Conservation (phyloP, 1,284 basidiomycete genomes). For the Cutaneotrichosporon dermatis region DNA sequence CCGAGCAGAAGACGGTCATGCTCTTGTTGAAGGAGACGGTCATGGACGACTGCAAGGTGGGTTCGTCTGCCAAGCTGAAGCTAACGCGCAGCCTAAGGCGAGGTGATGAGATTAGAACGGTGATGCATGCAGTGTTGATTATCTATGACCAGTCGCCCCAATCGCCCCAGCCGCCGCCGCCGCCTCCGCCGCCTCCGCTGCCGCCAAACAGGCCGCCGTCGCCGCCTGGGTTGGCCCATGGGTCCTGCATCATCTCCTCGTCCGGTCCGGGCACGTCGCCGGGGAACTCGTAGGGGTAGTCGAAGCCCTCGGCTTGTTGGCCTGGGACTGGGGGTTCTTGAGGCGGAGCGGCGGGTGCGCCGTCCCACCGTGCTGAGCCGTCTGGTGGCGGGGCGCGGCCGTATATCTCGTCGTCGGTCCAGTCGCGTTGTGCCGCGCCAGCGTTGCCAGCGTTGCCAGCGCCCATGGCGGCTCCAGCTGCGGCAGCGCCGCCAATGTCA, state of each 20-base stretch:
- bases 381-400: constrained; percentile 24
- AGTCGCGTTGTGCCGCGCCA: neutral
- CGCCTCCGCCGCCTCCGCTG: constrained; percentile 15
- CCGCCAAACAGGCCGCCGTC: constrained; percentile 24
- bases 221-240: constrained; percentile 12
- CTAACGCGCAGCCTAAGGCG: constrained; percentile 11
- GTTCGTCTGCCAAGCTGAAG: no score
- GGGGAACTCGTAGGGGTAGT: constrained; percentile 8
- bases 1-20: constrained; percentile 39
- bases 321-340: constrained; percentile 10
- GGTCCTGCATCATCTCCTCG: constrained; percentile 23
- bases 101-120: constrained; percentile 1
- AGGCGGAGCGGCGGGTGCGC: neutral
- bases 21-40: constrained; percentile 47
- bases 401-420: constrained; percentile 44
- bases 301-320: constrained; percentile 19
- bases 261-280: neutral
- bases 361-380: neutral
- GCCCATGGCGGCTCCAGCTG: constrained; percentile 19
- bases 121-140: constrained; percentile 11
- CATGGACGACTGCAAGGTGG: constrained; percentile 49
- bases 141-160: constrained; percentile 31
- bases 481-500: constrained; percentile 22
- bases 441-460: constrained; percentile 1
- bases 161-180: constrained; percentile 17